Percentiles rank a stretch among this genome's conserved stretches.
Conservation (phyloP, 2,329 filamentous ascomycete genomes). For the Penicillium aurantiogriseum region DNA sequence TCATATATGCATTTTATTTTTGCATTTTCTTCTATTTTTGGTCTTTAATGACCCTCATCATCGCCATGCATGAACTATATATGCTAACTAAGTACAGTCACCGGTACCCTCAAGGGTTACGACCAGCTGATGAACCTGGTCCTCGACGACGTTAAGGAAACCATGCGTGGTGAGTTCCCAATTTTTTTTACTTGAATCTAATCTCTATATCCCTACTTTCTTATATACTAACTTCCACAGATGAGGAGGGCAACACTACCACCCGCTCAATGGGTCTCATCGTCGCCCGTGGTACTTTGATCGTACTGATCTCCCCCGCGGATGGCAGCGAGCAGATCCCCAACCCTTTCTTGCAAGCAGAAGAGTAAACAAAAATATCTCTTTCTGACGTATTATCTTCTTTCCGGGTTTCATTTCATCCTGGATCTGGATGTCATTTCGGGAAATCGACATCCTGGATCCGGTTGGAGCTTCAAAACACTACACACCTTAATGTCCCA, state of each 20-base stretch:
- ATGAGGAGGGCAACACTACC: conserved; percentile 87
- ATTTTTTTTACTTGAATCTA: neutral
- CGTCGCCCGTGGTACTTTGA: conserved; percentile 85
- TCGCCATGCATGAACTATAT: conserved; percentile 1
- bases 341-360: conserved; percentile 81
- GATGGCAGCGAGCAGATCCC: conserved; percentile 95
- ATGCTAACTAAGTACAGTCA: conserved; percentile 56
- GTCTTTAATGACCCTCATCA: neutral
- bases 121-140: conserved; percentile 98
- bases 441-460: neutral
- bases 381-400: neutral
- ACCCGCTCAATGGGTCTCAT: conserved; percentile 79
- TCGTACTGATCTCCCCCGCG: conserved; percentile 87
- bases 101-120: conserved; percentile 87
- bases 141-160: conserved; percentile 88
- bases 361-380: conserved; percentile 52
- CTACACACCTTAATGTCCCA: conserved; percentile 3
- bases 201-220: neutral
- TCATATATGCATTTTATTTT: neutral
- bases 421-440: neutral
- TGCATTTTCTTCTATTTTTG: neutral
- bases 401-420: neutral
- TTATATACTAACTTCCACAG: conserved; percentile 48
- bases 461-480: neutral
- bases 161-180: conserved; percentile 70